Evolutionary conservation across 768 basidiomycete genomes (phyloP), one percentile per base, ranked within the genome.

Genomic region (Trametes meyenii): DNA sequence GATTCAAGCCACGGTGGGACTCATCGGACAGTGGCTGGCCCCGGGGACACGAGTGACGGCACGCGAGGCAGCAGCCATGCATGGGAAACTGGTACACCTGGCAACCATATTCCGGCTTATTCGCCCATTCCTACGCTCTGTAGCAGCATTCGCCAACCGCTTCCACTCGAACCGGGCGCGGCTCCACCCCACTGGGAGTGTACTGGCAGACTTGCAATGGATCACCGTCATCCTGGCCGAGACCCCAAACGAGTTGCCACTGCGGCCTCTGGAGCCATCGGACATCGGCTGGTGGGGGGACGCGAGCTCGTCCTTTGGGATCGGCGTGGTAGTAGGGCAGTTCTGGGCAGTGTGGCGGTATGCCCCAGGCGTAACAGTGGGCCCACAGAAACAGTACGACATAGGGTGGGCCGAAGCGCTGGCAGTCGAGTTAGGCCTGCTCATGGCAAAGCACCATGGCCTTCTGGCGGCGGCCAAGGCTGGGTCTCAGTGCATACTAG

Each of bases 391-490:
- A n/a, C 17, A 51, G 0, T 66, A 44, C 71, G 70, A 76, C 64
- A 78, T 78, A 40, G 74, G 72, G 0, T 78, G 77, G 77, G 77
- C 77, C 24, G 77, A 79, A 55, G 72, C 73, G 2, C 70, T 76
- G 0, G 77, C 73, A 12, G 66, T 79, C 17, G 74, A 79, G 58
- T 63, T 79, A 0, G 75, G 74, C 1, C 51, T 76, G 0, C 63
- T 39, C 2, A 5, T 74, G 2, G 64, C 61, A 0, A 0, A 56
- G 0, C 50, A 62, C 4, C 38, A 65, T 2, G 46, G 45, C n/a
- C 33, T 46, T 3, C 4, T 55, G 14, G 43, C 24, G 40, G 6
- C 52, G 6, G 39, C n/a, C 17, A 5, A n/a, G 10, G 14, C 19
- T 42, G 66, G 1, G 8, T 50, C 13, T 19, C 36, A 5, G 43